A percentile compares a stretch with the other conserved stretches of the same genome.
Evolutionary conservation across 495 filamentous ascomycete species (phyloP).

Genomic region (Penicillium angulare): DNA sequence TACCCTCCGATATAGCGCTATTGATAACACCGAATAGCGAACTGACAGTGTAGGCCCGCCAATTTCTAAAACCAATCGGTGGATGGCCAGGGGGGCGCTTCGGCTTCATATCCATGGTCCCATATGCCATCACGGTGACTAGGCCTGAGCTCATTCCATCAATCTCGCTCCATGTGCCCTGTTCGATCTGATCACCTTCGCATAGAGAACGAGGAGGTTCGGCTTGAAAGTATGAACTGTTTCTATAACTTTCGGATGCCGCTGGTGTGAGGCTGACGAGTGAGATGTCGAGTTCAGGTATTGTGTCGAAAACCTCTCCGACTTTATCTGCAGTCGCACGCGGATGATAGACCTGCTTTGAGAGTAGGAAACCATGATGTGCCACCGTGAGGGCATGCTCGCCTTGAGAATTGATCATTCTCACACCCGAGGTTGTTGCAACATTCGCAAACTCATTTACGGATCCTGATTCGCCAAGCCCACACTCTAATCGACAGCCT

Average conservation of each 20-base stretch:
- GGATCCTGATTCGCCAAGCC: constrained; percentile 12
- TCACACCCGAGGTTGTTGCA: constrained; percentile 27
- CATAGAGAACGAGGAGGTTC: constrained; percentile 10
- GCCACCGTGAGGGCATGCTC: constrained; percentile 14
- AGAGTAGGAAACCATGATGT: constrained; percentile 22
- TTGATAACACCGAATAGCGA: constrained; percentile 24
- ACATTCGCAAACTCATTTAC: constrained; percentile 8
- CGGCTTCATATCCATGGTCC: constrained; percentile 6
- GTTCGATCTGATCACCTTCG: constrained; percentile 1
- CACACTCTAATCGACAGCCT: constrained; percentile 20
- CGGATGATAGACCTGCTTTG: constrained; percentile 23
- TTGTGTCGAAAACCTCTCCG: constrained; percentile 17
- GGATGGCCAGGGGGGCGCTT: constrained; percentile 17
- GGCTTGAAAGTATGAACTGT: constrained; percentile 27
- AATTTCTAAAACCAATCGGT: constrained; percentile 16
- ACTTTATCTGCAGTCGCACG: constrained; percentile 15
- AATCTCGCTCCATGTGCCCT: constrained; percentile 17
- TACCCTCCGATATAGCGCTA: constrained; percentile 18
- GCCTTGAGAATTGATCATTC: constrained; percentile 17
- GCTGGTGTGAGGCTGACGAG: constrained; percentile 22
- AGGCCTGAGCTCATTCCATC: constrained; percentile 22
- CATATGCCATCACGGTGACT: constrained; percentile 13
- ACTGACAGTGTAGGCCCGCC: constrained; percentile 10
- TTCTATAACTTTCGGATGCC: constrained; percentile 18
- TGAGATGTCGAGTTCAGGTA: constrained; percentile 21